phyloP scores from a whole-genome alignment of 768 basidiomycete species.

The Tylopilus sp. region DNA sequence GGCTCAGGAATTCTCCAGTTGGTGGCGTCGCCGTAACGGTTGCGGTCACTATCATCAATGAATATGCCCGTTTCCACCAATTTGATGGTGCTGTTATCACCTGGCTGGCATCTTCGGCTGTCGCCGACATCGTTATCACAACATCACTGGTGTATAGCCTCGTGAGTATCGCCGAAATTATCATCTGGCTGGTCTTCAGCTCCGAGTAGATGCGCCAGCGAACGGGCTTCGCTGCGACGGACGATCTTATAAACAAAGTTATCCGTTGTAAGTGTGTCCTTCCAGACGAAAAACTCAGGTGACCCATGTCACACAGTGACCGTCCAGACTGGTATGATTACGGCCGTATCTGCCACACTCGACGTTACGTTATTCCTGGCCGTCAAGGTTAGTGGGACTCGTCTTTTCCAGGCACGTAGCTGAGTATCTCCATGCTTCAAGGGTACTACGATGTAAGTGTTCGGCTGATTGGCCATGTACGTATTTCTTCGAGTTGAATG shows the following conservation, averaged over 20 bases:
- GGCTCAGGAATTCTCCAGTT: conserved; percentile 17
- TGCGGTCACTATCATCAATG: conserved; percentile 31
- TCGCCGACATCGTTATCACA: conserved; percentile 43
- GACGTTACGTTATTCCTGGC: conserved; percentile 26
- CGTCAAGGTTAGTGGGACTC: conserved; percentile 7
- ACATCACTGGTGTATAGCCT: conserved; percentile 41
- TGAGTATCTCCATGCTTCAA: background rate
- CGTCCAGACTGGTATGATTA: conserved; percentile 29
- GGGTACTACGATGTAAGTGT: conserved; percentile 10
- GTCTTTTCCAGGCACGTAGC: background rate
- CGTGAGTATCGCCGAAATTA: conserved; percentile 21
- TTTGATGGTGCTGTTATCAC: conserved; percentile 36
- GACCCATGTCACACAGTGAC: conserved; percentile 19
- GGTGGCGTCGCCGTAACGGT: conserved; percentile 37
- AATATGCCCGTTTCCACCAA: conserved; percentile 34
- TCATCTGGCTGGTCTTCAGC: background rate
- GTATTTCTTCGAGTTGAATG: background rate
- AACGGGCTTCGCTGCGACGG: conserved; percentile 41
- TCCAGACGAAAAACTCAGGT: background rate
- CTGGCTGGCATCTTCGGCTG: conserved; percentile 42
- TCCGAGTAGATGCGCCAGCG: conserved; percentile 35
- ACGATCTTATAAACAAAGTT: conserved; percentile 38
- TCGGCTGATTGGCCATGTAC: background rate
- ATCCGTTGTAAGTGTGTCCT: conserved; percentile 33
- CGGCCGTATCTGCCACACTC: conserved; percentile 10